These are phyloP conservation scores for Fusarium papillatum DNA, from an alignment of 2,329 filamentous ascomycete species.

Conservation along the genomic window DNA sequence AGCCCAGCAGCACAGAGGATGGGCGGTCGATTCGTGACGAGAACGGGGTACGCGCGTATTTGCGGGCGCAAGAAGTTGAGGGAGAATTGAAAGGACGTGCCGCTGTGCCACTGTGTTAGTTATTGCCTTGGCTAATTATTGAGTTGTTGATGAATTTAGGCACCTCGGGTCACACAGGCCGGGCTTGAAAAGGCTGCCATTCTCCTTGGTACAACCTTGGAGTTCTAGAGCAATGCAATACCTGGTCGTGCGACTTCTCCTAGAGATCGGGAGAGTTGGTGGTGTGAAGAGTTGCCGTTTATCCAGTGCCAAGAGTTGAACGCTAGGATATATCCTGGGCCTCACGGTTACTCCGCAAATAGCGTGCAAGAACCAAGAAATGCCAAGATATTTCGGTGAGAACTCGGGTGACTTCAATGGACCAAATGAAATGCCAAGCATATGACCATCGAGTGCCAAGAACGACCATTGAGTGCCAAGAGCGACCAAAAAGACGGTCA, in stretches of 20 bases:
- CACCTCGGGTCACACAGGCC: conserved; percentile 2
- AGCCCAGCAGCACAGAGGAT: neutral
- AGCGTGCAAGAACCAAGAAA: neutral
- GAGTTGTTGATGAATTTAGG: neutral
- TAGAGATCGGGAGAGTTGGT: neutral
- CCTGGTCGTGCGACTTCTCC: neutral
- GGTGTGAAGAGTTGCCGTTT: neutral
- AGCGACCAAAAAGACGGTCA: conserved; percentile 1
- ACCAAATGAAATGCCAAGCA: neutral
- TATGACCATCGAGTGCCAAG: neutral
- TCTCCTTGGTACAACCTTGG: neutral
- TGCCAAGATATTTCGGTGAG: neutral
- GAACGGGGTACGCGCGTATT: neutral
- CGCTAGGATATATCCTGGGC: neutral
- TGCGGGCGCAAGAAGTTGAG: conserved; percentile 1
- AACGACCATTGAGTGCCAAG: neutral
- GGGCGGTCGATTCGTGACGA: conserved; percentile 5
- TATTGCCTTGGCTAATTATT: neutral
- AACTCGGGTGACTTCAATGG: neutral
- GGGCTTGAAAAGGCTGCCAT: neutral
- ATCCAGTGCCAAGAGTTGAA: neutral
- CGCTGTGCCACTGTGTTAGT: neutral
- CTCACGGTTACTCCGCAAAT: neutral
- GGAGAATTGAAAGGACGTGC: neutral
- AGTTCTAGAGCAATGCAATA: neutral